Base-by-base conservation (phyloP, 1,284 basidiomycete species). In the Apiotrichum siamense region DNA sequence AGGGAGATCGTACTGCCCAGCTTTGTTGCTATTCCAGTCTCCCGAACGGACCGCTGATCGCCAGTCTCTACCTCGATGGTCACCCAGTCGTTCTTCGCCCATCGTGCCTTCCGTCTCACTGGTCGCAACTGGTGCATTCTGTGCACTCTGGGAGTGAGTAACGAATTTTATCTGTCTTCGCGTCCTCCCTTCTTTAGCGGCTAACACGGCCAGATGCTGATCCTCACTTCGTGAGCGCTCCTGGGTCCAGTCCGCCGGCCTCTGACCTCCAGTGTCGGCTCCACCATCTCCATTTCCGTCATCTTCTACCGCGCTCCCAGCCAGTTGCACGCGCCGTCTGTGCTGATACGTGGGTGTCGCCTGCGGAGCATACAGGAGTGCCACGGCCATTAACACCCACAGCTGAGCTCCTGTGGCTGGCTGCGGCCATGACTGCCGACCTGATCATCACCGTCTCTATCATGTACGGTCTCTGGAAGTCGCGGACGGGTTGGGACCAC, bases 51-150 rank as follows among this genome's bases (percentile, higher is more conserved):
- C 17, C 32, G 15, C 21, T 61, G 58, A 55, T 57, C 56, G 33
- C 60, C 61, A 3, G 46, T 62, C 43, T 39, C 61, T 26, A 40
- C 39, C 10, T 40, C 44, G 0, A 32, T 29, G 27, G 10, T 54
- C 18, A 51, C 63, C 21, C 66, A 67, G 49, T 40, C 31, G 17
- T 69, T 64, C 57, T 67, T 69, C 47, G 54, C 64, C 15, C 60
- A 66, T 37, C 54, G 64, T 49, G 63, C 61, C 4, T 64, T 54
- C 54, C 55, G 65, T 7, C 57, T 69, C 11, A 58, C 47, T 24
- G 42, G 41, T n/a, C 50, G 63, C 18, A 64, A 58, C 49, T 60
- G 53, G 50, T 50, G 46, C 40, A 32, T 67, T 47, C 29, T 64
- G 6, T 44, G 21, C 9, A 13, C 58, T 20, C 53, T 64, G 17